Base-by-base conservation (phyloP, 2,329 filamentous ascomycete genomes). In the Ascomycota sp. region DNA sequence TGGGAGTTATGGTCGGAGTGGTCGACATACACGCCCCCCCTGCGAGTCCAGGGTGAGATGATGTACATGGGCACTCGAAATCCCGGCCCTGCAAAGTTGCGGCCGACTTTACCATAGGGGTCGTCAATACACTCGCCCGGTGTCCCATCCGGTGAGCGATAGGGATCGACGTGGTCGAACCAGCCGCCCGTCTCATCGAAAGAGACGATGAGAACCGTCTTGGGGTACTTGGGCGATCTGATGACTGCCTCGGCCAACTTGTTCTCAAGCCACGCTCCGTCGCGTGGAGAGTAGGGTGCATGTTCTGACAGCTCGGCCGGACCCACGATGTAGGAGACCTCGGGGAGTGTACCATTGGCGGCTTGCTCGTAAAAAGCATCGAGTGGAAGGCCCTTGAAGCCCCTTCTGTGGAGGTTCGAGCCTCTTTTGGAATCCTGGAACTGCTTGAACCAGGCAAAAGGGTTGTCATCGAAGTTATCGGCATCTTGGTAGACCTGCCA, bases 1-100 rank as follows among this genome's bases (percentile, higher is more conserved):
- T 67, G 63, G 0, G 63, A 67, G 36, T 55, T 65, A 42, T 68
- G 64, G 38, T 68, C 64, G 5, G 56, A 52, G 26, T 61, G 59
- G 39, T 67, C 63, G 1, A 60, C 63, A 35, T 63, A 65, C 3
- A 68, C 61, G 15, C 61, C 55, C 7, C 57, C 59, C 8, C 59
- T 59, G 10, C 63, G 58, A 0, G 63, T 68, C 54, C 59, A 68
- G 0, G 63, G 63, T 0, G 63, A 67, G 32, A 68, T 52, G 42
- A 68, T 64, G 37, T 61, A 61, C 35, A 67, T 61, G 0, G 63
- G 63, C 2, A 67, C 48, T 7, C 64, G 60, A 40, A 63, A 57
- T 20, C 50, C 50, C 9, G 40, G 44, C 5, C 44, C 44, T 8
- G 44, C 38, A 30, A 43, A 50, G 2, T 46, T 50, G 30, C 45